Evolutionary conservation across 2,329 filamentous ascomycete species (phyloP).

Genomic region (Curvularia eragrostidis): DNA sequence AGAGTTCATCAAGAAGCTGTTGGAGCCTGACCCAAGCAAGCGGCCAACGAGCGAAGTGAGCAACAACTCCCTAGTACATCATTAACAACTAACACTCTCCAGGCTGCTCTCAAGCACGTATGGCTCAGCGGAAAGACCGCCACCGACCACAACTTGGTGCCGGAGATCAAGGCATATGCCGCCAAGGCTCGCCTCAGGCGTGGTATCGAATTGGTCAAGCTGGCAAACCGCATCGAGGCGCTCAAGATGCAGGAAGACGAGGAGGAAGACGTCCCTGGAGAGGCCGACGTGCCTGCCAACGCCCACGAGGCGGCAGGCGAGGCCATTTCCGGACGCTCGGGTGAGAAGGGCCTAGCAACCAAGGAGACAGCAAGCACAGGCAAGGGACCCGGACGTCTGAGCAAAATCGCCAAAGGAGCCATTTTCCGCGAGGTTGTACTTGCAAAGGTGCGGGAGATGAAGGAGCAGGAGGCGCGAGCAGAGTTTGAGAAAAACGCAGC

Average conservation of each 20-base stretch:
- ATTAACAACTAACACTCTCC: constrained; percentile 21
- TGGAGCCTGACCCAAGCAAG: constrained; percentile 78
- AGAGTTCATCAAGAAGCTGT: constrained; percentile 83
- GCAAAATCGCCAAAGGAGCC: constrained; percentile 67
- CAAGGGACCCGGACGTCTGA: constrained; percentile 59
- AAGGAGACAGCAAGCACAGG: constrained; percentile 33
- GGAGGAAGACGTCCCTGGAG: constrained; percentile 69
- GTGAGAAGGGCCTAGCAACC: constrained; percentile 39
- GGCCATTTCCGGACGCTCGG: constrained; percentile 46
- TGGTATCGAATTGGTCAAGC: constrained; percentile 94
- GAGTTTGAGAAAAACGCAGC: constrained; percentile 67
- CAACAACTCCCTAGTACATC: neutral
- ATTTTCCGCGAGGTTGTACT: constrained; percentile 95
- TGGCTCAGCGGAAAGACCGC: constrained; percentile 94
- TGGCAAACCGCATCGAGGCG: constrained; percentile 92
- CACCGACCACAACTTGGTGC: constrained; percentile 94
- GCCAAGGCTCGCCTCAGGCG: constrained; percentile 88
- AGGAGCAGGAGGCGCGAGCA: constrained; percentile 79
- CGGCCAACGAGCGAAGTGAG: constrained; percentile 79
- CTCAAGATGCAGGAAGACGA: constrained; percentile 95
- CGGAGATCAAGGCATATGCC: constrained; percentile 94
- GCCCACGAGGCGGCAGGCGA: constrained; percentile 63
- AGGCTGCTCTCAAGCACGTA: constrained; percentile 79
- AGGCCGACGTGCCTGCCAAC: constrained; percentile 68
- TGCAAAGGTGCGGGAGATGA: constrained; percentile 91